Evolutionary conservation across 2,329 filamentous ascomycete genomes (phyloP), one percentile per base, ranked within the genome.

Genomic region (Parafenestella ontariensis): DNA sequence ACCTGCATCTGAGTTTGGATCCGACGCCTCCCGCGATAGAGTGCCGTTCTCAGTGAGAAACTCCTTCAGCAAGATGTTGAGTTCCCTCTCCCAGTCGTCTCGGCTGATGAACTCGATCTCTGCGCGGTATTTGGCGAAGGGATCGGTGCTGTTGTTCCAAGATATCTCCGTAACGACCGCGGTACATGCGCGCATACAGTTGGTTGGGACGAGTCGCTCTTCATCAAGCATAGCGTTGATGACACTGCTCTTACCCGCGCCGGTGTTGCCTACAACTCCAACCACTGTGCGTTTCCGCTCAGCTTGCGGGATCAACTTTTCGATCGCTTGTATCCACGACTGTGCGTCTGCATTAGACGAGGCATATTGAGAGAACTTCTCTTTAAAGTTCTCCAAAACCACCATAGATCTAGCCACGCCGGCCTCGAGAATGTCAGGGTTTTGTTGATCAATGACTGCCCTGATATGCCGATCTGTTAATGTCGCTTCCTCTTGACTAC

Each of bases 161-260:
- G 80, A 81, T 1, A 89, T 79, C 61, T 88, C 85, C 0, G 85
- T 88, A 0, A 86, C 80, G 0, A 85, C 83, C 0, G 85, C 84
- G 0, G 86, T 89, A 52, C 85, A 88, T 0, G 86, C 85, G 24
- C 83, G 75, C 80, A 87, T 84, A 64, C 85, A 85, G 58, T 83
- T 84, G 0, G 82, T 85, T 0, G 82, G 80, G 0, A 79, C 78
- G 15, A 85, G 72, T n/a, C 81, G 77, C 58, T 88, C 84, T 61
- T 88, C 83, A 26, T 87, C 84, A 0, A 88, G 75, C 29, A 89
- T 65, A 0, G 86, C 85, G 62, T 88, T 89, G 68, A 89, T 87
- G 0, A 88, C 75, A 1, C 82, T 85, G 18, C 81, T 85, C 64
- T 89, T 89, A 0, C 86, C 86, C 1, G 83, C 81, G 0, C 86